Conservation (phyloP, 495 filamentous ascomycete genomes). For the Neurospora hispaniola region DNA sequence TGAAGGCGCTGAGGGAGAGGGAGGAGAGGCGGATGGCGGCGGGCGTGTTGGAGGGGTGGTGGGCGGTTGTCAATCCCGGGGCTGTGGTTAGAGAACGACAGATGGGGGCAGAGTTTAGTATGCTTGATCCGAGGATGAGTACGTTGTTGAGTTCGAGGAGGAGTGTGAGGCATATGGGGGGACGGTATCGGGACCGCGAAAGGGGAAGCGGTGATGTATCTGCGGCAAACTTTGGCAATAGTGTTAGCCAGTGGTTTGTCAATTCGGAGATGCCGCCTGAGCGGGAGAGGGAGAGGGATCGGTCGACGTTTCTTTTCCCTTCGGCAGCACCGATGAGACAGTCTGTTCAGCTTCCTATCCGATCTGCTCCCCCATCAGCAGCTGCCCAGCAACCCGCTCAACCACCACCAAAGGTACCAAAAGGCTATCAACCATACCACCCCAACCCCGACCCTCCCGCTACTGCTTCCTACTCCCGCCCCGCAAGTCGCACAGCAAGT, state of each 20-base stretch:
- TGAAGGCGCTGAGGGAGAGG: conserved; percentile 12
- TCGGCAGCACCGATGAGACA: not conserved
- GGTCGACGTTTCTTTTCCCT: not conserved
- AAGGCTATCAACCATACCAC: not conserved
- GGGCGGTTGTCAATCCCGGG: conserved; percentile 11
- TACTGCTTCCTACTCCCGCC: not conserved
- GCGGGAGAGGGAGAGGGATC: not conserved
- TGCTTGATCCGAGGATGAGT: not conserved
- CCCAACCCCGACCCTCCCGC: not conserved
- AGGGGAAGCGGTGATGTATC: not conserved
- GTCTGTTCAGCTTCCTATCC: not conserved
- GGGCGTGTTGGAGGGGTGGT: conserved; percentile 19
- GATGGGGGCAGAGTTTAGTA: not conserved
- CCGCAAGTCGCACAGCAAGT: not conserved
- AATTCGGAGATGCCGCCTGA: not conserved
- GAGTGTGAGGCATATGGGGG: not conserved
- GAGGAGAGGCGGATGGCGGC: conserved; percentile 13
- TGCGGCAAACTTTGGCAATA: not conserved
- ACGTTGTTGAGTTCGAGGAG: not conserved
- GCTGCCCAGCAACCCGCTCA: too few species aligned
- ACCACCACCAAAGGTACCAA: not conserved
- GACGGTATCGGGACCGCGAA: not conserved
- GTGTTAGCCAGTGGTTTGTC: not conserved
- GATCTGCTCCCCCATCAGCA: not conserved
- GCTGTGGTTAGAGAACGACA: not conserved